These are phyloP conservation scores for Rhamnella rubrinervis DNA, from an alignment of 331 rosid genomes.

Conservation along the genomic window DNA sequence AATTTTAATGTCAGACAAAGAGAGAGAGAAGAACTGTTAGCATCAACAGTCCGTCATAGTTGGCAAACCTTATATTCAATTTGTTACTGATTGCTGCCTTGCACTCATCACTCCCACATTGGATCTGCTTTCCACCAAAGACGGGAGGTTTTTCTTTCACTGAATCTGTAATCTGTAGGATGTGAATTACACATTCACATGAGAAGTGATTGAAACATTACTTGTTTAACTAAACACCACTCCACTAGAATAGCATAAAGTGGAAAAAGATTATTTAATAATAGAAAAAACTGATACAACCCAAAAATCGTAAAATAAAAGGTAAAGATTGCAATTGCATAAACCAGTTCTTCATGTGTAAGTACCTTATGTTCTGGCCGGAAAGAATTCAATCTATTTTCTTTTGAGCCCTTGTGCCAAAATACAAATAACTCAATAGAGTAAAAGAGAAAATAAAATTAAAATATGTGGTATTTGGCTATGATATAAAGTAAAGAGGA, in stretches of 20 bases:
- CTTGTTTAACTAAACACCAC: neutral
- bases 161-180: conserved; percentile 25
- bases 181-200: neutral
- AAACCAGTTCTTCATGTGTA: neutral
- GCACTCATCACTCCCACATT: conserved; percentile 39
- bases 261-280: neutral
- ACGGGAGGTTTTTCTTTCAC: conserved; percentile 53
- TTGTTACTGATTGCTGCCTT: conserved; percentile 33
- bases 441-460: conserved; percentile 18
- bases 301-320: neutral
- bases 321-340: neutral
- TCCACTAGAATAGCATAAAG: neutral
- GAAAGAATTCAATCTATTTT: conserved; percentile 62
- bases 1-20: neutral
- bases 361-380: conserved; percentile 42
- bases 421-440: conserved; percentile 47
- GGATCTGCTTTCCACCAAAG: conserved; percentile 57
- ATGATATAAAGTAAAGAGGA: conserved; percentile 12
- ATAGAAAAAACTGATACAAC: neutral
- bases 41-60: neutral
- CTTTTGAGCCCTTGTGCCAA: conserved; percentile 86
- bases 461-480: conserved; percentile 3
- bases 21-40: neutral
- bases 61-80: conserved; percentile 43
- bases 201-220: conserved; percentile 2